Percentiles rank a stretch among this genome's conserved stretches.
These are phyloP conservation scores for Ascochyta lentis DNA, from an alignment of 2,329 filamentous ascomycete genomes.

Conservation along the genomic window DNA sequence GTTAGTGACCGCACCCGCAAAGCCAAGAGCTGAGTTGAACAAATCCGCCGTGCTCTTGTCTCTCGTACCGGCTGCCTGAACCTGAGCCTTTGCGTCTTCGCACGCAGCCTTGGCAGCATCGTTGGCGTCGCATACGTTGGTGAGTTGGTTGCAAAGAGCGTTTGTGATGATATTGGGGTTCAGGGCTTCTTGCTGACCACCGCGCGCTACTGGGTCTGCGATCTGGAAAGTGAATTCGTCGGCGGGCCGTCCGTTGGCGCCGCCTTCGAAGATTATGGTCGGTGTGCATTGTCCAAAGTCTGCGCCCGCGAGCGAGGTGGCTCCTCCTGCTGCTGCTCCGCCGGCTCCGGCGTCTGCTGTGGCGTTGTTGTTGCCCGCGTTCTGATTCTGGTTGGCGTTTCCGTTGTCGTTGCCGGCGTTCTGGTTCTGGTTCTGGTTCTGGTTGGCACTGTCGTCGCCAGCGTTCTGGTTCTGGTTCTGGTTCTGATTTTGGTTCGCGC, in stretches of 20 bases:
- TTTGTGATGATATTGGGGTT: constrained; percentile 79
- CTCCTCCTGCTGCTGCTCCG: constrained; percentile 7
- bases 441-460: not conserved
- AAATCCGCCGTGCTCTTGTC: constrained; percentile 51
- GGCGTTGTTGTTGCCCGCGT: constrained; percentile 12
- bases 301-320: constrained; percentile 25
- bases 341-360: constrained; percentile 19
- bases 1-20: constrained; percentile 44
- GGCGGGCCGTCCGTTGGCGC: constrained; percentile 58
- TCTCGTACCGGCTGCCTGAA: constrained; percentile 53
- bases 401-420: constrained; percentile 15
- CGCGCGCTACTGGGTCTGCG: constrained; percentile 64
- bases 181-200: constrained; percentile 70
- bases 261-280: constrained; percentile 67
- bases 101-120: constrained; percentile 64
- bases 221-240: constrained; percentile 73
- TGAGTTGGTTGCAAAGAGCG: constrained; percentile 72
- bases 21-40: constrained; percentile 51
- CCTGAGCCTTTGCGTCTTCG: constrained; percentile 59
- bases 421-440: constrained; percentile 1
- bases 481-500: constrained; percentile 1
- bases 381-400: constrained; percentile 14
- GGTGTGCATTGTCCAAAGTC: constrained; percentile 49
- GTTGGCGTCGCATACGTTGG: constrained; percentile 70
- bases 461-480: constrained; percentile 17